Conservation (phyloP, 352 stramenopile species). For the Labyrinthula sp. region DNA sequence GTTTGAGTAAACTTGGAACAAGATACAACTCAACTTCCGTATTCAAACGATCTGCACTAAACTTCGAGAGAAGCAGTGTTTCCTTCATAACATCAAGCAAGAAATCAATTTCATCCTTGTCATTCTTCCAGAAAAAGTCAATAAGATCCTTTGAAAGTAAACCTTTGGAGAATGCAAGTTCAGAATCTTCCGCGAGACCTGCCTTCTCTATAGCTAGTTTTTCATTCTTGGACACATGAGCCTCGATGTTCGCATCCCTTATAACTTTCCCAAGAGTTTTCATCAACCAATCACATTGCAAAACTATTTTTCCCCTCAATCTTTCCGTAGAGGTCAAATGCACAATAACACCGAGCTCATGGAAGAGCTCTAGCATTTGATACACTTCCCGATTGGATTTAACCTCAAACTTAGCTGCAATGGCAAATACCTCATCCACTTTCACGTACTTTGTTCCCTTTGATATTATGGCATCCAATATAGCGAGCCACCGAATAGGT, state of each 20-base stretch:
- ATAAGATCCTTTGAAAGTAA: conserved; percentile 2
- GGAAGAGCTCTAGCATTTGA: conserved; percentile 17
- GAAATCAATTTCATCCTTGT: conserved; percentile 12
- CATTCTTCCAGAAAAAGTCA: conserved; percentile 9
- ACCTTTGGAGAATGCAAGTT: too few species aligned
- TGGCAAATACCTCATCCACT: not conserved
- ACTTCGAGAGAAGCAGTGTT: conserved; percentile 3
- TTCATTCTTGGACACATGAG: conserved; percentile 3
- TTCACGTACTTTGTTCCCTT: conserved; percentile 1
- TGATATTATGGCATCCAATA: conserved; percentile 5
- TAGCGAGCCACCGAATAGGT: conserved; percentile 18
- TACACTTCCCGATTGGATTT: not conserved
- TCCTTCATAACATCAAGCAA: conserved; percentile 2
- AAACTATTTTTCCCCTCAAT: conserved; percentile 12
- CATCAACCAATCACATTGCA: conserved; percentile 22
- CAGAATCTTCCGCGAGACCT: conserved; percentile 10
- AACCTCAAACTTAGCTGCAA: conserved; percentile 2
- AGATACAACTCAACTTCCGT: too few species aligned
- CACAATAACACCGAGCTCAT: conserved; percentile 23
- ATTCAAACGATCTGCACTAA: too few species aligned
- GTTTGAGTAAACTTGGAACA: too few species aligned
- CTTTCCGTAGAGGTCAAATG: conserved; percentile 19
- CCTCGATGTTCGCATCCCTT: conserved; percentile 4
- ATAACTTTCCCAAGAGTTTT: conserved; percentile 15
- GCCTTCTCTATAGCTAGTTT: not conserved